Evolutionary conservation across 441 rosid genomes (phyloP).

Genomic region (Dalechampia spathulata): DNA sequence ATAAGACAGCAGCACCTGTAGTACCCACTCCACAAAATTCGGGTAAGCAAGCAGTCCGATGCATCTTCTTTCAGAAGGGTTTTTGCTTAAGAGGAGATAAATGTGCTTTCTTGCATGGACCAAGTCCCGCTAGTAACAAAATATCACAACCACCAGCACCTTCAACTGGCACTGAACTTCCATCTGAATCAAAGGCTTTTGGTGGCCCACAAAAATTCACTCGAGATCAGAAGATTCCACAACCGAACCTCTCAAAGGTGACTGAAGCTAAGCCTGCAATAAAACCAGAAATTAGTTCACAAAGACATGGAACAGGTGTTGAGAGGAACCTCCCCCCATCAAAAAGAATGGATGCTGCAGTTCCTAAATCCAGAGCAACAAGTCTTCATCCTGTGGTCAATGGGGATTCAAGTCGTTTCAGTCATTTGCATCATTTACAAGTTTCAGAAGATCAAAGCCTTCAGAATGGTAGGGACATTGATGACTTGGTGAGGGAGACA

Average conservation of each 20-base stretch:
- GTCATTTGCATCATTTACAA: slow-evolving; percentile 39
- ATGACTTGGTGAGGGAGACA: slow-evolving; percentile 68
- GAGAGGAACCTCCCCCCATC: slow-evolving; percentile 32
- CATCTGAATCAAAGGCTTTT: slow-evolving; percentile 29
- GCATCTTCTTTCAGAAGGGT: slow-evolving; percentile 81
- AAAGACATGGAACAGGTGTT: slow-evolving; percentile 28
- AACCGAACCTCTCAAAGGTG: slow-evolving; percentile 23
- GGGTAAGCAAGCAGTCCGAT: slow-evolving; percentile 62
- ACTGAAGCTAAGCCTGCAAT: slow-evolving; percentile 28
- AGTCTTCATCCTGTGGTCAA: slow-evolving; percentile 28
- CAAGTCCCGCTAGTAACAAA: slow-evolving; percentile 37
- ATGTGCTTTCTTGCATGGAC: slow-evolving; percentile 74
- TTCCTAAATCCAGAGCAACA: slow-evolving; percentile 31
- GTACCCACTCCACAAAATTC: slow-evolving; percentile 21
- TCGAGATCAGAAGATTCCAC: slow-evolving; percentile 31
- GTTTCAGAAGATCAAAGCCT: slow-evolving; percentile 42
- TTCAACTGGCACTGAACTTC: slow-evolving; percentile 28
- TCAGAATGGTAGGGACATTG: slow-evolving; percentile 58
- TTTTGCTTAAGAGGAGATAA: slow-evolving; percentile 74
- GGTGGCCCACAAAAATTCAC: slow-evolving; percentile 32
- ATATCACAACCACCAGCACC: slow-evolving; percentile 26
- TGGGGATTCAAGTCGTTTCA: slow-evolving; percentile 33
- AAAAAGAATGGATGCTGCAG: slow-evolving; percentile 29
- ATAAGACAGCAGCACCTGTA: slow-evolving; percentile 16
- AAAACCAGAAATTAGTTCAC: slow-evolving; percentile 24